These are phyloP conservation scores for Centrapalus pauciflorus DNA, from an alignment of 129 eudicot species.

Conservation along the genomic window DNA sequence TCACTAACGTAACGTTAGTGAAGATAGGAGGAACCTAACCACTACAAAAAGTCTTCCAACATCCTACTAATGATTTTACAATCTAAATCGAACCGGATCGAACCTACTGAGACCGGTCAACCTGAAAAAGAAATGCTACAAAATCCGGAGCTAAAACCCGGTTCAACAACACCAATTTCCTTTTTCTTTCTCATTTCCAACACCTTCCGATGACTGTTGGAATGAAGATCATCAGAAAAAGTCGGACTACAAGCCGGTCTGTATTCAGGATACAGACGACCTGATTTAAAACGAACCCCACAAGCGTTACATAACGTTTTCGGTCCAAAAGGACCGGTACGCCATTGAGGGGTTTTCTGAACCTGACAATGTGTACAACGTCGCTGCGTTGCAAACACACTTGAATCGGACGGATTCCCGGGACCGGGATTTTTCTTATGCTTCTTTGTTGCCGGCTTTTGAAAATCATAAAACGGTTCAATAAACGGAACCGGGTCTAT, in stretches of 20 bases:
- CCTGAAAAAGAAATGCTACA: not conserved
- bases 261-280: slow-evolving; percentile 7
- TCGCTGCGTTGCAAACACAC: not conserved
- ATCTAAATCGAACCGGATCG: not conserved
- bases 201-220: slow-evolving; percentile 6
- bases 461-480: not conserved
- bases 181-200: slow-evolving; percentile 10
- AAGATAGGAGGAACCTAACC: slow-evolving; percentile 16
- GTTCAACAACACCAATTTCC: not conserved
- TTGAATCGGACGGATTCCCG: not conserved
- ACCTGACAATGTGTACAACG: slow-evolving; percentile 7
- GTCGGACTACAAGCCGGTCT: slow-evolving; percentile 13
- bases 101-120: not conserved
- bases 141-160: not conserved
- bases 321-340: slow-evolving; percentile 7
- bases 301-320: not conserved
- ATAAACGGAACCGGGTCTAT: slow-evolving; percentile 4
- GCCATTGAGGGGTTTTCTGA: slow-evolving; percentile 12
- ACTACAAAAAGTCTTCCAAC: slow-evolving; percentile 4
- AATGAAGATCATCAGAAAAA: not conserved
- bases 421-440: not conserved
- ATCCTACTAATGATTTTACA: slow-evolving; percentile 1
- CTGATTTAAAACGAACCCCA: slow-evolving; percentile 10
- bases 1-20: slow-evolving; percentile 4
- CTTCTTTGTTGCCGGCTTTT: not conserved